Evolutionary conservation across 202 grass and related monocot genomes (phyloP), one percentile per base, ranked within the genome.

Genomic region (Zoysia matrella): DNA sequence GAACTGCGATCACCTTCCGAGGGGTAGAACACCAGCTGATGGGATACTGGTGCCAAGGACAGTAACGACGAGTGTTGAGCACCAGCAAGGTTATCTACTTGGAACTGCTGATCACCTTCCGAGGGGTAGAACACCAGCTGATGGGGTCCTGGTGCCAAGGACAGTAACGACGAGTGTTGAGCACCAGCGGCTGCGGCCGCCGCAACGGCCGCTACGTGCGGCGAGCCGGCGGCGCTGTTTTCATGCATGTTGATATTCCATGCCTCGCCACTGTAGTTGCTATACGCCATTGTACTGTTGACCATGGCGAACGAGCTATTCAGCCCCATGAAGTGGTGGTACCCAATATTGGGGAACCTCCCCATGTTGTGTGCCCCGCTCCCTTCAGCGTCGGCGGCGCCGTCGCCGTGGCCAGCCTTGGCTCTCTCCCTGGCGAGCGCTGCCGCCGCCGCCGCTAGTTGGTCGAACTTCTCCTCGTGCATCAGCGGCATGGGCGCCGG

Each of bases 291-390:
- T 6, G 74, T 55, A n/a, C 44, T 58, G 71, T 48, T 90, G 65
- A 80, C 75, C 75, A 84, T 57, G 22, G 84, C 88, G 36, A 90
- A 12, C 1, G 88, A 47, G 45, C 62, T 22, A 70, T 90, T 90
- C 15, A 90, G 80, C 11, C 76, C 88, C 88, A 90, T 87, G 84
- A 90, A 90, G 11, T 80, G 80, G 84, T 90, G 84, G 71, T 83
- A 86, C 12, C 80, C 75, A 3, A 61, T 52, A 71, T 50, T 30
- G 45, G 30, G 30, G 30, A 86, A 83, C 70, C 84, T 83, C 39
- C 56, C 84, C 22, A 78, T 41, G 73, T 84, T 60, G 15, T 69
- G 73, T 3, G 44, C 60, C 4, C 65, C 48, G 16, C 15, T 40
- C 52, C 76, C 71, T 8, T 84, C 71, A 22, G 67, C 72, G 30